These are phyloP conservation scores for Alternaria brassicae DNA, from an alignment of 2,329 filamentous ascomycete species.

Conservation along the genomic window DNA sequence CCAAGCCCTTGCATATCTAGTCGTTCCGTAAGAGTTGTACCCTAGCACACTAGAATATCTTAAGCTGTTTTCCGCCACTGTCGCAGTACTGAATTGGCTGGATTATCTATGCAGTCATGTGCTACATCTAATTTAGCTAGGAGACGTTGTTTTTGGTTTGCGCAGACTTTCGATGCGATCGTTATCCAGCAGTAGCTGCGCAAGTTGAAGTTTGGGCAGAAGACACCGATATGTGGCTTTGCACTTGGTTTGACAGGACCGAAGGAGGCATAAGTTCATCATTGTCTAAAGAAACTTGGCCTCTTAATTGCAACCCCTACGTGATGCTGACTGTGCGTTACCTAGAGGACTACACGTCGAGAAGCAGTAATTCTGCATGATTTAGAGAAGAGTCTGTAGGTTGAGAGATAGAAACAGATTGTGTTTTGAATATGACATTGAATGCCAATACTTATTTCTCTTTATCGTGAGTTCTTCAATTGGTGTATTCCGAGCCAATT, in stretches of 20 bases:
- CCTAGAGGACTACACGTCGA: not conserved
- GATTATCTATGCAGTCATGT: too few species aligned
- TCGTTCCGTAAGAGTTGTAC: too few species aligned
- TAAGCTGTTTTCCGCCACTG: too few species aligned
- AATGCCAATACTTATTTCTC: not conserved
- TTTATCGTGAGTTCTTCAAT: not conserved
- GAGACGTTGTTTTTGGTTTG: not conserved
- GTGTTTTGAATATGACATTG: not conserved
- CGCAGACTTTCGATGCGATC: too few species aligned
- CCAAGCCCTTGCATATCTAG: too few species aligned
- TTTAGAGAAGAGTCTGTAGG: too few species aligned
- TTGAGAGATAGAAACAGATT: not conserved
- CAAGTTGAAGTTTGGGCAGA: not conserved
- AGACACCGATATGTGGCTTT: not conserved
- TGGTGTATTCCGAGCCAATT: not conserved
- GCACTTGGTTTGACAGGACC: not conserved
- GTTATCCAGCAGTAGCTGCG: not conserved
- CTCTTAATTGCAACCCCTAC: not conserved
- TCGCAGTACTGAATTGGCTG: too few species aligned
- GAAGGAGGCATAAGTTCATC: not conserved
- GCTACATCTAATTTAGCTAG: fast-evolving
- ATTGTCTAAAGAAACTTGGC: not conserved
- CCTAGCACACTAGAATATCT: too few species aligned
- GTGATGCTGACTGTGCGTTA: not conserved
- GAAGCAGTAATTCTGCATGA: not conserved